phyloP scores from a whole-genome alignment of 2,329 filamentous ascomycete species.

The Exophiala viscosa region DNA sequence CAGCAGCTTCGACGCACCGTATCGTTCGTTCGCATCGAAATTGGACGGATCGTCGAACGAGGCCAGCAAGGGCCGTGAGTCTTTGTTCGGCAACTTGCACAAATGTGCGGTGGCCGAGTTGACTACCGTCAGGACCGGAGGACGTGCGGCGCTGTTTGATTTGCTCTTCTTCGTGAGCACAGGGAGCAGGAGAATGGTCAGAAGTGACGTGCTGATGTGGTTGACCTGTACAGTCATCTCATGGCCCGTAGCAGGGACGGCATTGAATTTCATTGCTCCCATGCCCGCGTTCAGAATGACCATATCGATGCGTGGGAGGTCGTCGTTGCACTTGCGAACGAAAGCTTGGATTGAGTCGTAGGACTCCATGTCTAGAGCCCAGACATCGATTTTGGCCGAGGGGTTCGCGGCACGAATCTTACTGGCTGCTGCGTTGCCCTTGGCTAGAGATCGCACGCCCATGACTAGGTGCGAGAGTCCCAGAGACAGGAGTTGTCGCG shows the following conservation, averaged over 20 bases:
- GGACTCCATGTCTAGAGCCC: slow-evolving; percentile 47
- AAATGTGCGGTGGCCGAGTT: slow-evolving; percentile 25
- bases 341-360: slow-evolving; percentile 47
- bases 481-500: slow-evolving; percentile 39
- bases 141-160: not conserved
- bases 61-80: slow-evolving; percentile 23
- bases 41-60: slow-evolving; percentile 32
- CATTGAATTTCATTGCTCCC: slow-evolving; percentile 20
- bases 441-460: slow-evolving; percentile 42
- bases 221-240: slow-evolving; percentile 40
- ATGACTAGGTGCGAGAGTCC: slow-evolving; percentile 47
- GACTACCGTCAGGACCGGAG: slow-evolving; percentile 22
- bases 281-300: slow-evolving; percentile 47
- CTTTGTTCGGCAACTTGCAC: slow-evolving; percentile 13
- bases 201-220: slow-evolving; percentile 25
- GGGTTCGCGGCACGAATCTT: slow-evolving; percentile 36
- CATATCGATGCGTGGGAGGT: slow-evolving; percentile 41
- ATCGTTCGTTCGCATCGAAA: slow-evolving; percentile 26
- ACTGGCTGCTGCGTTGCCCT: slow-evolving; percentile 42
- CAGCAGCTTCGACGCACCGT: slow-evolving; percentile 34
- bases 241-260: slow-evolving; percentile 28
- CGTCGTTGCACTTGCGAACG: slow-evolving; percentile 31
- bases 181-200: slow-evolving; percentile 25
- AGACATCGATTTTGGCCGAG: slow-evolving; percentile 45
- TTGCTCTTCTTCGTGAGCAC: slow-evolving; percentile 29